Conservation (phyloP, 306 rosid genomes). For the Lathyrus sativus region DNA sequence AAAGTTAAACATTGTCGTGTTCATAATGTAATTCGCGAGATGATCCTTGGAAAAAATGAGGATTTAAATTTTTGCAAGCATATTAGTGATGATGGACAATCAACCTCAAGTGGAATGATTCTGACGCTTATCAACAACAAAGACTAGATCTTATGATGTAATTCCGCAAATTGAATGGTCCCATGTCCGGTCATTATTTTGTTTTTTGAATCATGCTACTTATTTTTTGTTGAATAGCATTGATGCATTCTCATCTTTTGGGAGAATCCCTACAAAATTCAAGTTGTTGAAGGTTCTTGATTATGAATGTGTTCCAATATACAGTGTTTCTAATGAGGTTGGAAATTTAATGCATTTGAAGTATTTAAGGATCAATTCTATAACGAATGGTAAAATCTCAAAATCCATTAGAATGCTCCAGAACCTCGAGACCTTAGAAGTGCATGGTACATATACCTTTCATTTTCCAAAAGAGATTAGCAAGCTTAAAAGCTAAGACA, state of each 20-base stretch:
- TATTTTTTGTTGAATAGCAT: neutral
- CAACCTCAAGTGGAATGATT: neutral
- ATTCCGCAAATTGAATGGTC: neutral
- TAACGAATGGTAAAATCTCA: neutral
- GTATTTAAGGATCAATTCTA: neutral
- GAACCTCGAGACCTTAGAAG: neutral
- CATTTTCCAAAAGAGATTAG: neutral
- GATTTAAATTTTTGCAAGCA: neutral
- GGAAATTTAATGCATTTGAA: neutral
- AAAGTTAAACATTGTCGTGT: neutral
- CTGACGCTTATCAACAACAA: neutral
- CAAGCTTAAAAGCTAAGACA: conserved; percentile 11
- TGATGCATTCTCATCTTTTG: no score
- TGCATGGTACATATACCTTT: neutral
- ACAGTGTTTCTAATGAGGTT: neutral
- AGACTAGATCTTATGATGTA: neutral
- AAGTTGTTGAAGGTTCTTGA: neutral
- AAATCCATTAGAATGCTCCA: neutral
- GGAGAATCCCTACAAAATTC: neutral
- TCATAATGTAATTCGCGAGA: neutral
- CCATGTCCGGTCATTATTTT: neutral
- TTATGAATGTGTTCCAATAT: neutral
- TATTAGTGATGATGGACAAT: neutral
- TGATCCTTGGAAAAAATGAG: neutral
- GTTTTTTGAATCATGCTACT: neutral